These are phyloP conservation scores for Mycena amicta DNA, from an alignment of 768 basidiomycete species.

Conservation along the genomic window DNA sequence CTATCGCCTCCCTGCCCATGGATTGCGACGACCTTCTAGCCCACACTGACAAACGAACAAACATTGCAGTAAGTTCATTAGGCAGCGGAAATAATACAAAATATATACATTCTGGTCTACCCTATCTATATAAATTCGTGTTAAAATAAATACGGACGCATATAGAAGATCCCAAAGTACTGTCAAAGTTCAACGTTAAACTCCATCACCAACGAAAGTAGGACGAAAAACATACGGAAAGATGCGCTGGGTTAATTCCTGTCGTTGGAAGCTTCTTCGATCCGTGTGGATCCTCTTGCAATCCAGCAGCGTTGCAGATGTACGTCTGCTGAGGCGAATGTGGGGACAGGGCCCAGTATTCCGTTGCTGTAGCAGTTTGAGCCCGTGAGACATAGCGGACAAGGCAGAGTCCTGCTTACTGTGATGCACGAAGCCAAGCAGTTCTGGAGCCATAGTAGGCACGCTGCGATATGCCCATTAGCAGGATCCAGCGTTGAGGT, in stretches of 20 bases:
- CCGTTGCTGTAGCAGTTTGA: constrained; percentile 7
- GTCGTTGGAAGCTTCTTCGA: constrained; percentile 11
- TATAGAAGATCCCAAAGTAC: constrained; percentile 23
- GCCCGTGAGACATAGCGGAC: background rate
- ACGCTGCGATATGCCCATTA: constrained; percentile 1
- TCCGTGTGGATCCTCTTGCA: constrained; percentile 14
- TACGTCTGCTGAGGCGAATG: constrained; percentile 22
- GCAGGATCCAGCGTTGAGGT: too few relatives aligned
- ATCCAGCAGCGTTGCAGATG: constrained; percentile 11
- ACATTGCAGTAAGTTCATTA: too few relatives aligned
- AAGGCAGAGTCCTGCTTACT: constrained; percentile 1
- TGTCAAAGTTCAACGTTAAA: background rate
- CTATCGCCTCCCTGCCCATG: background rate
- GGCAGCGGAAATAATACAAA: too few relatives aligned
- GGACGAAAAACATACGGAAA: constrained; percentile 4
- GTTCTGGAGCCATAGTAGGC: constrained; percentile 14
- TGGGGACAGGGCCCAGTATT: constrained; percentile 21
- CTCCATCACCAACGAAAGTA: background rate
- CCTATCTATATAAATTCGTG: too few relatives aligned
- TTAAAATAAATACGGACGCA: constrained; percentile 17
- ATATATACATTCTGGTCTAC: too few relatives aligned
- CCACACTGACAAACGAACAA: background rate
- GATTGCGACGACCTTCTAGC: background rate
- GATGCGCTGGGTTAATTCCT: constrained; percentile 19
- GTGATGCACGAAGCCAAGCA: constrained; percentile 16